Conservation (phyloP, 2,329 filamentous ascomycete genomes). For the Epichloe festucae region DNA sequence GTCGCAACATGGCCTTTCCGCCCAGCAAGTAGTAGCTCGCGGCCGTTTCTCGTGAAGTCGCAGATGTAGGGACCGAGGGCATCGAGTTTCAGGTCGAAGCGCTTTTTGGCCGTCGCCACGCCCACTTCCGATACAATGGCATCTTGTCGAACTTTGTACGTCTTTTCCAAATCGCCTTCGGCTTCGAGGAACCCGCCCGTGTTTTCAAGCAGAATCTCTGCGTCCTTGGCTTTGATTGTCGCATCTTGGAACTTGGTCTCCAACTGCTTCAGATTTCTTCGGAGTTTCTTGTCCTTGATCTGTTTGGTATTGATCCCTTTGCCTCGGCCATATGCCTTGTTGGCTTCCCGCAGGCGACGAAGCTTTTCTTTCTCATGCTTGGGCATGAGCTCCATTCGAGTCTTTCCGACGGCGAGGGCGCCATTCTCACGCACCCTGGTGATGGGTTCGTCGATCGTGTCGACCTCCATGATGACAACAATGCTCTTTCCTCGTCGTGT, state of each 20-base stretch:
- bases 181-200: constrained; percentile 74
- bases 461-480: constrained; percentile 24
- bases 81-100: constrained; percentile 77
- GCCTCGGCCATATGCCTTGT: constrained; percentile 75
- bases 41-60: constrained; percentile 83
- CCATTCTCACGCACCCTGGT: constrained; percentile 35
- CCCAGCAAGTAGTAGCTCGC: constrained; percentile 72
- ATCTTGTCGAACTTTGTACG: constrained; percentile 83
- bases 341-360: constrained; percentile 46
- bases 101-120: constrained; percentile 78
- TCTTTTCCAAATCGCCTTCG: constrained; percentile 77
- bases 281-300: constrained; percentile 82
- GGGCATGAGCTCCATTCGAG: constrained; percentile 38
- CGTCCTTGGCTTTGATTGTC: constrained; percentile 76
- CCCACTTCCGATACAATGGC: constrained; percentile 66
- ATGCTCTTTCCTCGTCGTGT: constrained; percentile 5
- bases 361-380: constrained; percentile 37
- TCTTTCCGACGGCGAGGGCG: constrained; percentile 34
- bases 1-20: constrained; percentile 90
- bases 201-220: constrained; percentile 87
- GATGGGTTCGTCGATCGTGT: constrained; percentile 21
- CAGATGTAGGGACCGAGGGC: constrained; percentile 74
- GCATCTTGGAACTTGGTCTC: constrained; percentile 77
- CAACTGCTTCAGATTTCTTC: constrained; percentile 62
- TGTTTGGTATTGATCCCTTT: constrained; percentile 56